phyloP scores from a whole-genome alignment of 805 yeast genomes.

The Cyberlindnera maclurae region DNA sequence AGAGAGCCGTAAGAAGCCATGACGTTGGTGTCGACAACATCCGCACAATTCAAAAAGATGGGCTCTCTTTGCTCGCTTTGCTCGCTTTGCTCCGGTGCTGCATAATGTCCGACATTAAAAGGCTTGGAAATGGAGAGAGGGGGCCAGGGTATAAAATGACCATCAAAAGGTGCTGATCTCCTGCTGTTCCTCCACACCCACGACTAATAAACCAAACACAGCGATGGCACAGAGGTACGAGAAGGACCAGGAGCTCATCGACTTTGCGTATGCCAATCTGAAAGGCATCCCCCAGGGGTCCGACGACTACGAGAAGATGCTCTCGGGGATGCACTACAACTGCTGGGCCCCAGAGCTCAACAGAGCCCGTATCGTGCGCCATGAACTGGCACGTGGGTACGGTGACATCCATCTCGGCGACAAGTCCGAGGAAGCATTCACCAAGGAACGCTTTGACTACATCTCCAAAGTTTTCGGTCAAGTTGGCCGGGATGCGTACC shows the following conservation, averaged over 20 bases:
- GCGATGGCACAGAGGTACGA: slow-evolving; percentile 23
- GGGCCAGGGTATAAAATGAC: too few relatives aligned
- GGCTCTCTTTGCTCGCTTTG: too few relatives aligned
- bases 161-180: too few relatives aligned
- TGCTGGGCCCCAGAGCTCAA: slow-evolving; percentile 23
- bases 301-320: slow-evolving; percentile 48
- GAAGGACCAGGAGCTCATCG: slow-evolving; percentile 19
- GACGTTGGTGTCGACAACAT: too few relatives aligned
- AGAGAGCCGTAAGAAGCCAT: too few relatives aligned
- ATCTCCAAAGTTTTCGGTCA: slow-evolving; percentile 39
- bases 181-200: too few relatives aligned
- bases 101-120: too few relatives aligned
- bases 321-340: slow-evolving; percentile 42
- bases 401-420: slow-evolving; percentile 24
- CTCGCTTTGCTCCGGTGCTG: too few relatives aligned
- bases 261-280: slow-evolving; percentile 18
- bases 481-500: slow-evolving; percentile 25
- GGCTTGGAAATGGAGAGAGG: too few relatives aligned
- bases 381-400: slow-evolving; percentile 23
- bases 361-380: slow-evolving; percentile 21
- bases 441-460: slow-evolving; percentile 33
- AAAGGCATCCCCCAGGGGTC: slow-evolving; percentile 16
- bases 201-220: background rate
- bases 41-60: too few relatives aligned
- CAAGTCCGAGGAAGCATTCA: slow-evolving; percentile 22